These are phyloP conservation scores for Aeminium ludgeri DNA, from an alignment of 495 filamentous ascomycete genomes.

Conservation along the genomic window DNA sequence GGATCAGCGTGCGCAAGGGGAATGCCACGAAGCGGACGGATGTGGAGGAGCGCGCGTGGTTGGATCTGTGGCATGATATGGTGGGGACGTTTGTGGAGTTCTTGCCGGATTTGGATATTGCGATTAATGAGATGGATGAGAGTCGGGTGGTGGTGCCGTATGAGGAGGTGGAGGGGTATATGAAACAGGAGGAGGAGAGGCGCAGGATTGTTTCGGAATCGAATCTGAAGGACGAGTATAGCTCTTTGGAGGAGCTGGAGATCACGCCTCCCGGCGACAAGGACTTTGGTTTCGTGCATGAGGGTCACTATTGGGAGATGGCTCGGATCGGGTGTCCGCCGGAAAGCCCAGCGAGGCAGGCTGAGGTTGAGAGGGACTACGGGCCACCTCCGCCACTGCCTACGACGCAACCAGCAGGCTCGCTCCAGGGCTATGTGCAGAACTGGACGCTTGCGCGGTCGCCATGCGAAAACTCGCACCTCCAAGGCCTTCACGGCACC, in stretches of 20 bases:
- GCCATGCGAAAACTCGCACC: slow-evolving; percentile 19
- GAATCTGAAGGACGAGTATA: slow-evolving; percentile 6
- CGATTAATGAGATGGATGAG: slow-evolving; percentile 24
- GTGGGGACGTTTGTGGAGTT: slow-evolving; percentile 11
- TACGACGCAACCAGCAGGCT: slow-evolving; percentile 9
- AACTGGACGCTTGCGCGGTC: slow-evolving; percentile 23
- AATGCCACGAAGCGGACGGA: slow-evolving; percentile 17
- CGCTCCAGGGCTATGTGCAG: slow-evolving; percentile 21
- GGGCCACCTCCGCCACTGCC: slow-evolving; percentile 14
- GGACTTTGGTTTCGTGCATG: slow-evolving; percentile 14
- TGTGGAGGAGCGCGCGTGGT: slow-evolving; percentile 13
- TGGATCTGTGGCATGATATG: slow-evolving; percentile 20
- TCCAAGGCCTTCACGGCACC: slow-evolving; percentile 46
- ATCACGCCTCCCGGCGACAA: neutral
- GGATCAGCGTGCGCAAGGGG: slow-evolving; percentile 20
- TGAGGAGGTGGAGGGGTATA: slow-evolving; percentile 22
- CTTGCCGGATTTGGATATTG: slow-evolving; percentile 25
- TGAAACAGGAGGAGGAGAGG: slow-evolving; percentile 11
- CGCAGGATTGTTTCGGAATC: slow-evolving; percentile 6
- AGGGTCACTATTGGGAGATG: slow-evolving; percentile 21
- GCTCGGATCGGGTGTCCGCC: slow-evolving; percentile 21
- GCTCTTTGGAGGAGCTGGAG: slow-evolving; percentile 10
- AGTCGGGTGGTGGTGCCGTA: slow-evolving; percentile 20
- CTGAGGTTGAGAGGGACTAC: slow-evolving; percentile 17
- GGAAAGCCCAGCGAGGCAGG: slow-evolving; percentile 17